These are phyloP conservation scores for Lachnum nothofagi DNA, from an alignment of 2,329 filamentous ascomycete genomes.

Conservation along the genomic window DNA sequence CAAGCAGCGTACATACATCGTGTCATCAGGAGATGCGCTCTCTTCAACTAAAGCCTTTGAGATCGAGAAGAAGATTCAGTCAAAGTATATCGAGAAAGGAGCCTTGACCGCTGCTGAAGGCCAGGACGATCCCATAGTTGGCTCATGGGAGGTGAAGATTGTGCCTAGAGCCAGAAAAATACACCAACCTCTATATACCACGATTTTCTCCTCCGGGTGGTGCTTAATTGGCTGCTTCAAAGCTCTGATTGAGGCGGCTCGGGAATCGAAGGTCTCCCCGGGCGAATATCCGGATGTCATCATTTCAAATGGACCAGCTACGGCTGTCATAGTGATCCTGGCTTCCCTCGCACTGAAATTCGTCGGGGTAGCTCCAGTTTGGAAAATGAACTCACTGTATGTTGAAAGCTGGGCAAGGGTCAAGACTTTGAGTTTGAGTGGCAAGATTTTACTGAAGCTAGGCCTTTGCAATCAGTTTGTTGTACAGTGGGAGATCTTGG, in stretches of 20 bases:
- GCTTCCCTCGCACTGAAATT: constrained; percentile 48
- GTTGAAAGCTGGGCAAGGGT: constrained; percentile 92
- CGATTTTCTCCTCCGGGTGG: constrained; percentile 61
- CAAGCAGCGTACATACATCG: constrained; percentile 69
- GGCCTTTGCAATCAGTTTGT: constrained; percentile 70
- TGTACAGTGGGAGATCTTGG: constrained; percentile 67
- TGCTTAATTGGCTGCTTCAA: constrained; percentile 61
- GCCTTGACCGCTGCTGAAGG: constrained; percentile 13
- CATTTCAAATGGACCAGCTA: constrained; percentile 83
- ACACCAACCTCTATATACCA: constrained; percentile 72
- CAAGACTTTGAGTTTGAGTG: constrained; percentile 75
- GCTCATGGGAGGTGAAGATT: constrained; percentile 43
- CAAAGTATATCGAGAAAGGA: constrained; percentile 14
- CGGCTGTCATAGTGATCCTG: constrained; percentile 69
- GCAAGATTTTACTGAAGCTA: constrained; percentile 62
- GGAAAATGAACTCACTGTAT: constrained; percentile 70
- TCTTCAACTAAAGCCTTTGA: constrained; percentile 59
- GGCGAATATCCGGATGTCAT: constrained; percentile 64
- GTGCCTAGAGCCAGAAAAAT: constrained; percentile 75
- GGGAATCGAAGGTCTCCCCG: constrained; percentile 28
- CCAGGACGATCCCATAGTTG: constrained; percentile 16
- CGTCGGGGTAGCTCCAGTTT: constrained; percentile 46
- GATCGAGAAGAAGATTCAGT: constrained; percentile 50
- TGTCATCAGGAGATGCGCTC: constrained; percentile 70
- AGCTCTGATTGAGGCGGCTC: constrained; percentile 42